Base-by-base conservation (phyloP, 148 eudicot species). In the Vaccinium myrtillus region DNA sequence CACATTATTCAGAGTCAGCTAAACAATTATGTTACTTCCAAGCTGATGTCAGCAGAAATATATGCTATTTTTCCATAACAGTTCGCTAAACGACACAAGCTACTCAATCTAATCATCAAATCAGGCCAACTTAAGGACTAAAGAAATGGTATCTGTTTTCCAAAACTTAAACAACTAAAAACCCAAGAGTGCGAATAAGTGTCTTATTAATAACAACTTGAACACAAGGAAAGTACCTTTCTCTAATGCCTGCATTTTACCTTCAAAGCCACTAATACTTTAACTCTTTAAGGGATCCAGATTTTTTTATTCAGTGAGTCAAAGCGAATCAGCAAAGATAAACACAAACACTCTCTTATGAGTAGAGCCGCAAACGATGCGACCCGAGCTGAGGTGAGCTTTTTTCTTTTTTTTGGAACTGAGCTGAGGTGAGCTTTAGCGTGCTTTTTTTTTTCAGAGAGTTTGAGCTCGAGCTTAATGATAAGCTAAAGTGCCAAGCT, bases 281-380 rank as follows among this genome's bases (percentile, higher is more conserved):
- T 4, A 5, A 13, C 32, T 48, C 39, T 3, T 6, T 4, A 67
- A 48, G 16, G 75, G 0, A 59, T 30, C 32, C 25, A n/a, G 46
- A 63, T 81, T 46, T 63, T 48, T 63, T 63, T 63, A 46, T 63
- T 30, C 36, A 43, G 23, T 63, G 39, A 46, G 54, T n/a, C 6
- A 36, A 81, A 81, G 53, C 14, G 69, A 39, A 81, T 43, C 4
- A 14, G 32, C 27, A 63, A 54, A 39, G 6, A 70, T 6, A 80
- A 70, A 30, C 19, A 79, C n/a, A 75, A 39, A 75, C 78, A 75
- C n/a, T 43, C 77, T 67, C 36, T 21, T 65, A 67, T 23, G 36
- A 67, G 18, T 67, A 25, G 16, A 32, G 36, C 71, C 23, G 71
- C 32, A 67, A 67, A 25, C 23, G 25, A 25, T 4, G 15, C 73